Percentiles rank a stretch among this genome's conserved stretches.
phyloP scores from a whole-genome alignment of 1,139 yeast genomes.

The Kurtzmaniella quercitrusa region DNA sequence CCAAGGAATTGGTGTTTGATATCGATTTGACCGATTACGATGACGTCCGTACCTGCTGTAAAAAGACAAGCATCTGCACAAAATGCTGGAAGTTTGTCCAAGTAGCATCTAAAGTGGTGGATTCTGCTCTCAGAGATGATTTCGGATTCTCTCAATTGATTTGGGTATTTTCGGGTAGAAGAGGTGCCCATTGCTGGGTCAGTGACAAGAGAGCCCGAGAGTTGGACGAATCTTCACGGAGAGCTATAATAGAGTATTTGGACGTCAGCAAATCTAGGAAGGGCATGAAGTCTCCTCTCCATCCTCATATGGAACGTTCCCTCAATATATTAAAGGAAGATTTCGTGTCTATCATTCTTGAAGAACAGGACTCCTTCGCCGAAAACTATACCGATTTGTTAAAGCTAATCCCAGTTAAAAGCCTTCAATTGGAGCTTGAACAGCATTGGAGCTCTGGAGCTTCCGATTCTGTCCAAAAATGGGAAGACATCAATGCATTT shows the following conservation, averaged over 20 bases:
- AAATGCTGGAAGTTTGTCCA: slow-evolving; percentile 94
- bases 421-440: slow-evolving; percentile 49
- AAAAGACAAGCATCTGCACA: slow-evolving; percentile 75
- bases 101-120: slow-evolving; percentile 78
- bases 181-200: slow-evolving; percentile 99
- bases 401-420: slow-evolving; percentile 56
- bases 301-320: slow-evolving; percentile 81
- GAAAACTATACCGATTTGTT: slow-evolving; percentile 6
- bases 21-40: slow-evolving; percentile 98
- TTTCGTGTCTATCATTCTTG: slow-evolving; percentile 62
- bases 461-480: slow-evolving; percentile 49
- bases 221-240: slow-evolving; percentile 68
- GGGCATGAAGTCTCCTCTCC: slow-evolving; percentile 67
- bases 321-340: slow-evolving; percentile 59
- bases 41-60: slow-evolving; percentile 88
- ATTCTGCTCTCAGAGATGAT: slow-evolving; percentile 70
- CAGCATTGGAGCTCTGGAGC: slow-evolving; percentile 30
- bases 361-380: slow-evolving; percentile 83
- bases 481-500: slow-evolving; percentile 74
- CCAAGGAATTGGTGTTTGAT: slow-evolving; percentile 91
- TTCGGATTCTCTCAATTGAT: slow-evolving; percentile 83
- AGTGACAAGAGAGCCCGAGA: slow-evolving; percentile 79
- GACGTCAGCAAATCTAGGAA: slow-evolving; percentile 54
- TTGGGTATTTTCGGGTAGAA: slow-evolving; percentile 98
- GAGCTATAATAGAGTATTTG: slow-evolving; percentile 77